Evolutionary conservation across 768 basidiomycete genomes (phyloP), one percentile per base, ranked within the genome.

Genomic region (Sutorius australiensis): DNA sequence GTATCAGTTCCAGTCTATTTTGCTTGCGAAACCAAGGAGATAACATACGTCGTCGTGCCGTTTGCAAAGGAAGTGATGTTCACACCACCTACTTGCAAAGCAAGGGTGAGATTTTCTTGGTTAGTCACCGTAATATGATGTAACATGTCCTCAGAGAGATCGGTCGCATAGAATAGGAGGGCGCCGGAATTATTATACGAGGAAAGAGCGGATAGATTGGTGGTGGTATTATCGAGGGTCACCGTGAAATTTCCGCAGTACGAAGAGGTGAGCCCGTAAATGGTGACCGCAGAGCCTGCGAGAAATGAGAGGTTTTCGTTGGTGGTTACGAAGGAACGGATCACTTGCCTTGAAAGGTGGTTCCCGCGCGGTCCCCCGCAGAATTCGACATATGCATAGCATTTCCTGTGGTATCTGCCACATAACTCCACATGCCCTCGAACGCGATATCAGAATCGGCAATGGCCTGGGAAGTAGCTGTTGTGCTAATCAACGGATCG

Each of bases 131-230:
- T 63, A 21, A 92, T 62, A 4, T 71, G 62, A 62, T 92, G 87
- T 13, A 59, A 48, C 7, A 57, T 31, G 46, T 67, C 69, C 13
- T 79, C 73, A 58, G 88, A 74, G 41, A 92, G 76, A 16, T 80
- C 81, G 17, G 81, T 80, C 36, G 79, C 76, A 59, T 78, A 84
- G 64, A 83, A 91, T 11, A 92, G 73, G 5, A 89, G 71, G 11
- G 81, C 73, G 51, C 79, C 64, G 42, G 75, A 65, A 28, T 78
- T 69, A 34, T 70, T 75, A 62, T 80, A 84, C 0, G 82, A 81
- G 5, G 84, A 80, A 50, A 68, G 67, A 3, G 77, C 80, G 30
- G 78, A 79, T 47, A 82, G 70, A 3, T 58, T 68, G 31, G 78
- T 74, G 33, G 75, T 78, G 19, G 70, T 66, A 51, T 80, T 74